phyloP scores from a whole-genome alignment of 192 early-diverging fungal species.

The Mortierella alpina region DNA sequence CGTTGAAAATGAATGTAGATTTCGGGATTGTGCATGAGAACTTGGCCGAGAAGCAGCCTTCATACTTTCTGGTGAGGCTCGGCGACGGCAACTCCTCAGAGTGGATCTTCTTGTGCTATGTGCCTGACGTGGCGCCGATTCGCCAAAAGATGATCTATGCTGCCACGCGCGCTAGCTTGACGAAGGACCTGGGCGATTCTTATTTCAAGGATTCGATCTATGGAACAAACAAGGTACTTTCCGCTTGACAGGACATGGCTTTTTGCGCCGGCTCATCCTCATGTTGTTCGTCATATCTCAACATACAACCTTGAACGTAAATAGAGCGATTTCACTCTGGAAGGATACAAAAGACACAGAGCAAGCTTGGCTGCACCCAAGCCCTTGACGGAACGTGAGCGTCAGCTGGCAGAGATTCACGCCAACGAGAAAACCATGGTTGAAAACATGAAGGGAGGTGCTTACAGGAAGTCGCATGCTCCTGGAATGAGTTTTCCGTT shows the following conservation, averaged over 20 bases:
- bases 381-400: constrained; percentile 89
- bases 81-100: constrained; percentile 60
- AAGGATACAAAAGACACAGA: constrained; percentile 73
- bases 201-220: constrained; percentile 87
- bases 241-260: not conserved
- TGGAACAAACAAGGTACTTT: constrained; percentile 72
- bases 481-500: constrained; percentile 73
- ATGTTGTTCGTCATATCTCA: not conserved
- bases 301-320: not conserved
- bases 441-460: constrained; percentile 63
- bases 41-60: constrained; percentile 66
- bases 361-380: constrained; percentile 72
- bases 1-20: constrained; percentile 50
- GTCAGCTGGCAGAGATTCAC: constrained; percentile 73
- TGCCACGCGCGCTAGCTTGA: constrained; percentile 81
- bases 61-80: constrained; percentile 74
- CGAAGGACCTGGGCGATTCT: constrained; percentile 83
- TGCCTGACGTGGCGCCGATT: constrained; percentile 82
- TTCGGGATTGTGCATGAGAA: constrained; percentile 59
- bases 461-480: constrained; percentile 73
- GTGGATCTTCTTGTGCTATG: constrained; percentile 84
- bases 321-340: constrained; percentile 72
- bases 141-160: constrained; percentile 97
- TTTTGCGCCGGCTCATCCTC: not conserved
- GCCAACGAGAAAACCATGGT: constrained; percentile 63